Percentiles rank a stretch among this genome's conserved stretches.
Conservation (phyloP, 805 yeast genomes). For the Pichia thaimueangensis region DNA sequence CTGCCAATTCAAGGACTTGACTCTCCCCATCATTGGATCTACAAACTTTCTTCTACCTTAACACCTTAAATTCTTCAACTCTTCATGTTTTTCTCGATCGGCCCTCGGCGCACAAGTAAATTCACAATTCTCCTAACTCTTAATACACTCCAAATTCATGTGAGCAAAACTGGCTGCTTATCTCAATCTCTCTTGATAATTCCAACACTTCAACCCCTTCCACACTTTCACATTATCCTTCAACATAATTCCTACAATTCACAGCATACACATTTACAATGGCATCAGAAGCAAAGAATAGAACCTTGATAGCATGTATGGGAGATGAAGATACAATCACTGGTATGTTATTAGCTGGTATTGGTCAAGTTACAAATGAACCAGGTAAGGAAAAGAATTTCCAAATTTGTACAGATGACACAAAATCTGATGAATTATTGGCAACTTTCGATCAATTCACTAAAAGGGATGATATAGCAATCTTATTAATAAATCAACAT, state of each 20-base stretch:
- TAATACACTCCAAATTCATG: too few species aligned
- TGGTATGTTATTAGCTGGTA: constrained; percentile 90
- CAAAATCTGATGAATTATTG: constrained; percentile 69
- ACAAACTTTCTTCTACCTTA: too few species aligned
- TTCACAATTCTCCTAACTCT: too few species aligned
- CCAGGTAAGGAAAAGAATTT: constrained; percentile 74
- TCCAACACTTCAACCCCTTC: too few species aligned
- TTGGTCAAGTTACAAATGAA: constrained; percentile 72
- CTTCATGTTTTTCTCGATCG: too few species aligned
- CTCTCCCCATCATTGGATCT: too few species aligned
- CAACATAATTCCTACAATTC: neutral
- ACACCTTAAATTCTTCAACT: too few species aligned
- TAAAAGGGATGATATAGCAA: constrained; percentile 83
- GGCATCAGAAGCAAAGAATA: constrained; percentile 36
- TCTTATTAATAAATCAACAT: constrained; percentile 88
- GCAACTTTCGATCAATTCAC: constrained; percentile 73
- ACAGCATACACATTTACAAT: constrained; percentile 1
- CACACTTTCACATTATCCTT: too few species aligned
- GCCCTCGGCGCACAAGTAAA: too few species aligned
- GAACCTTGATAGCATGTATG: constrained; percentile 84
- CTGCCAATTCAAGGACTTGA: too few species aligned
- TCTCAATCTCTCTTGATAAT: neutral
- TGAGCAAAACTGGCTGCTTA: neutral
- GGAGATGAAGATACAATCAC: constrained; percentile 98
- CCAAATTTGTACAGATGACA: constrained; percentile 67